These are phyloP conservation scores for Backusella westeae DNA, from an alignment of 192 early-diverging fungal genomes.

Conservation along the genomic window DNA sequence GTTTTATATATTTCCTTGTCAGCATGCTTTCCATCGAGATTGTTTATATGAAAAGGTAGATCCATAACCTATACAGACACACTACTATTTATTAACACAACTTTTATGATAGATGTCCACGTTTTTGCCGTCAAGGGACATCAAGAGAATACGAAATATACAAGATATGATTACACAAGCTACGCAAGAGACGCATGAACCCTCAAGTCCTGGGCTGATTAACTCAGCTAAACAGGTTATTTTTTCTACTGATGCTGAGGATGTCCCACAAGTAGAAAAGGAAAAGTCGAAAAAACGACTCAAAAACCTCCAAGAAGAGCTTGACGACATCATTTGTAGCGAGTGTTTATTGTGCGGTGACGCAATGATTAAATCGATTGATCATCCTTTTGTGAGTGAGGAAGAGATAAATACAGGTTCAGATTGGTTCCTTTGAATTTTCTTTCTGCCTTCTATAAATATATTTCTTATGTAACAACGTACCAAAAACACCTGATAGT, in stretches of 20 bases:
- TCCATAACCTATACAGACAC: neutral
- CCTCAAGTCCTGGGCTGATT: constrained; percentile 11
- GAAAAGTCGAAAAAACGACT: constrained; percentile 43
- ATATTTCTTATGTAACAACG: neutral
- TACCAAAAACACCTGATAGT: neutral
- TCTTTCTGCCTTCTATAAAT: neutral
- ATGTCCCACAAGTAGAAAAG: constrained; percentile 13
- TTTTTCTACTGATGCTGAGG: constrained; percentile 30
- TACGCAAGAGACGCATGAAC: constrained; percentile 6
- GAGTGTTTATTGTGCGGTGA: constrained; percentile 97
- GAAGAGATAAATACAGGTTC: constrained; percentile 51
- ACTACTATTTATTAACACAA: neutral
- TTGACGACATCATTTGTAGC: constrained; percentile 72
- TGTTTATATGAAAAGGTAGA: constrained; percentile 77
- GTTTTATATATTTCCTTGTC: constrained; percentile 95
- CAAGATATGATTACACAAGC: constrained; percentile 3
- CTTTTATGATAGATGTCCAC: constrained; percentile 2
- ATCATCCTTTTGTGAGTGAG: constrained; percentile 70
- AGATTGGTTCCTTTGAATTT: constrained; percentile 47
- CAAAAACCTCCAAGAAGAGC: constrained; percentile 57
- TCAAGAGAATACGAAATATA: neutral
- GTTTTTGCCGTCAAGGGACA: constrained; percentile 9
- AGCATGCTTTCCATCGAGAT: constrained; percentile 93
- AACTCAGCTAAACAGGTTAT: constrained; percentile 47
- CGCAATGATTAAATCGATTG: constrained; percentile 88